Conservation (phyloP, 2,329 filamentous ascomycete genomes). For the Waltergamsia citrina region DNA sequence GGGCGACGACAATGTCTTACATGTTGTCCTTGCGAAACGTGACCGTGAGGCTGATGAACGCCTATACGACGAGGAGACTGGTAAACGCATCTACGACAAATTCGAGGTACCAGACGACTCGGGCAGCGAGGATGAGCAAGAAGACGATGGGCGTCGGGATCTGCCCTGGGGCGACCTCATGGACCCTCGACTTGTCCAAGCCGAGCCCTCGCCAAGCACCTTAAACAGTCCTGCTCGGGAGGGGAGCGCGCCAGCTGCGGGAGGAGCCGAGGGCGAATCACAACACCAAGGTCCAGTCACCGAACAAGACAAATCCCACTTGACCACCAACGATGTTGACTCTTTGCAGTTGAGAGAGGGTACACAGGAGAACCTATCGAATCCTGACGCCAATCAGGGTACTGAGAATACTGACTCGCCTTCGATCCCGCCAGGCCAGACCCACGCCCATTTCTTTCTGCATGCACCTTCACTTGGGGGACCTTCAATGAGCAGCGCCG, state of each 20-base stretch:
- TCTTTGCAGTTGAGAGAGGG: background rate
- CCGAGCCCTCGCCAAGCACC: conserved; percentile 9
- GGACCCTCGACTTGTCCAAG: conserved; percentile 55
- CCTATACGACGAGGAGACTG: conserved; percentile 55
- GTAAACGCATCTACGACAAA: conserved; percentile 63
- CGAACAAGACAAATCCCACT: background rate
- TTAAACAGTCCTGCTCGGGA: background rate
- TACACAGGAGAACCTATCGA: conserved; percentile 1
- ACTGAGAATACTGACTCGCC: background rate
- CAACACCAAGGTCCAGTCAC: background rate
- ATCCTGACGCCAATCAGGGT: background rate
- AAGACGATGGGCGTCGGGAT: conserved; percentile 53
- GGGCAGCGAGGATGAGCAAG: conserved; percentile 47
- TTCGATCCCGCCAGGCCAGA: conserved; percentile 1
- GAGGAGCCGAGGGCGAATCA: background rate
- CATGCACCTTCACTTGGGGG: background rate
- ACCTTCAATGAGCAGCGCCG: too few relatives aligned
- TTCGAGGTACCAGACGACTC: conserved; percentile 61
- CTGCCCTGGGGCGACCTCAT: conserved; percentile 54
- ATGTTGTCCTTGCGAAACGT: conserved; percentile 57
- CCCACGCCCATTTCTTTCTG: background rate
- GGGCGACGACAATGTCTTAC: conserved; percentile 39
- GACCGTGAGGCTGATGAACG: conserved; percentile 53
- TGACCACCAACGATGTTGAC: background rate
- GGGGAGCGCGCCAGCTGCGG: background rate